Base-by-base conservation (phyloP, 1,139 yeast species). In the Pneumocystis carinii region DNA sequence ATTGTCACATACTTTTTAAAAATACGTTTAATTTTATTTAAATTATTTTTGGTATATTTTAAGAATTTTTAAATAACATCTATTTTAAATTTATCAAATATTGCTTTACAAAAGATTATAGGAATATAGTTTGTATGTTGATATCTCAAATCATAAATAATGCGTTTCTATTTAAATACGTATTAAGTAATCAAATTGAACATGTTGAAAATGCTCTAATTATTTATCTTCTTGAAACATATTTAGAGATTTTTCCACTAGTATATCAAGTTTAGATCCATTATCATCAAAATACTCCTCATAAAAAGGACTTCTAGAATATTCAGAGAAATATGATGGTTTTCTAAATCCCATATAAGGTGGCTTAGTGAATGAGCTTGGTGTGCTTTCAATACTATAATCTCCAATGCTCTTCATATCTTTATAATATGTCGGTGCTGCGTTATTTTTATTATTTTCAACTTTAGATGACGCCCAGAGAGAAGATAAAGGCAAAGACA, bases 401-500 rank as follows among this genome's bases (percentile, higher is more conserved):
- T 48, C 32, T 19, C 29, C 27, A 24, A 5, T 48, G 14, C 29
- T 15, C n/a, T 37, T 48, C 27, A 48, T 24, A 48, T 24, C n/a
- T 10, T 48, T 29, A 10, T 12, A 24, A 19, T 48, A 48, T 48
- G 55, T 10, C 4, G 24, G 55, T 12, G 17, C 10, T 15, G 24
- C 27, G 4, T 12, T 57, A 7, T 57, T 39, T 37, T 57, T 57
- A 57, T 27, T 57, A 37, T 42, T 62, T 35, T 62, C 37, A 2
- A 64, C 42, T n/a, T 53, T 59, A 17, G 67, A 64, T 2, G 70
- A 63, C 7, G 96, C 95, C 97, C 97, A 90, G 79, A 89, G 80
- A 0, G 96, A 83, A 0, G 95, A 83, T 62, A 90, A 75, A 0
- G 97, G 97, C 63, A 90, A 76, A 8, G 90, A 85, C 41, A 87